Evolutionary conservation across 305 asterid species (phyloP).

Genomic region (Fraxinus ornus): DNA sequence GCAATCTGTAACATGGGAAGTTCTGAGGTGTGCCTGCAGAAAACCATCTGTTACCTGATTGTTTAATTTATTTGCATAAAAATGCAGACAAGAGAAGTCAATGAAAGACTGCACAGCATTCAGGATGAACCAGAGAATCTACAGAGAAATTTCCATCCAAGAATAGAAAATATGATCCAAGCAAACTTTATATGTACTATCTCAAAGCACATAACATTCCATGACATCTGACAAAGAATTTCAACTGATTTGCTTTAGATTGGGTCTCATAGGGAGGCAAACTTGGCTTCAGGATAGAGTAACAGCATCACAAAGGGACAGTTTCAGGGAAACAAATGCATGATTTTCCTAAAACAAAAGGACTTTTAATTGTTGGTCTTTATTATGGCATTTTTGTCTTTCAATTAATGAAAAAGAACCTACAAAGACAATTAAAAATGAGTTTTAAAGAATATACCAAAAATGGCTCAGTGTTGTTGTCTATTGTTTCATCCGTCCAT

Average conservation of each 20-base stretch:
- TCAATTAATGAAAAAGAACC: constrained; percentile 9
- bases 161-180: not conserved
- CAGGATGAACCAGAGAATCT: constrained; percentile 5
- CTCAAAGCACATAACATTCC: constrained; percentile 7
- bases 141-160: constrained; percentile 19
- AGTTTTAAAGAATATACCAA: not conserved
- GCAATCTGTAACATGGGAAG: constrained; percentile 90
- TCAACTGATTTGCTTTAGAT: not conserved
- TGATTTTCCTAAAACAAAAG: constrained; percentile 10
- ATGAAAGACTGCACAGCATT: not conserved
- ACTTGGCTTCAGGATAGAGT: constrained; percentile 21
- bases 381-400: constrained; percentile 13
- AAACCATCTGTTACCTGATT: constrained; percentile 7
- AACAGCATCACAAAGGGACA: not conserved
- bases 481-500: constrained; percentile 10
- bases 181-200: not conserved
- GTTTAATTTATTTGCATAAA: not conserved
- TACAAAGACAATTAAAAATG: constrained; percentile 5
- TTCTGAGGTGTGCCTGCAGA: constrained; percentile 77
- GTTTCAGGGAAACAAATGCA: not conserved
- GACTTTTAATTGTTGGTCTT: constrained; percentile 4
- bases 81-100: not conserved
- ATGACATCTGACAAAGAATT: not conserved
- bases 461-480: not conserved
- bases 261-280: constrained; percentile 11